Conservation (phyloP, 2,329 filamentous ascomycete species). For the Byssothecium circinans region DNA sequence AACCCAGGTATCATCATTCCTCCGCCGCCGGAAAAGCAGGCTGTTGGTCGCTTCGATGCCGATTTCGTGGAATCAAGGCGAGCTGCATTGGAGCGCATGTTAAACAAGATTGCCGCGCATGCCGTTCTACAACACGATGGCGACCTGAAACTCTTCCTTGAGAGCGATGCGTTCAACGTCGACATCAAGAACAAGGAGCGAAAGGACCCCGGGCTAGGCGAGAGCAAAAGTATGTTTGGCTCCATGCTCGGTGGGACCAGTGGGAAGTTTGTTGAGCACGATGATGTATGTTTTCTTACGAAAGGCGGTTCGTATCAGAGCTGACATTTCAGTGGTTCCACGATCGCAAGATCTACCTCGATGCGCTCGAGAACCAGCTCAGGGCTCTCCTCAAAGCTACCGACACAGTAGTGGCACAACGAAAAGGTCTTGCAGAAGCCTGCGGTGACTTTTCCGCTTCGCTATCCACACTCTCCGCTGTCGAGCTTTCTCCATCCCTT, state of each 20-base stretch:
- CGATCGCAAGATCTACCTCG: conserved; percentile 90
- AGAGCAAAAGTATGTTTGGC: conserved; percentile 92
- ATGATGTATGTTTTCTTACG: conserved; percentile 69
- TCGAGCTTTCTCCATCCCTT: conserved; percentile 86
- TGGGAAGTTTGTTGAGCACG: conserved; percentile 93
- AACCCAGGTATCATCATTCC: conserved; percentile 95
- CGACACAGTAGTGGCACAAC: conserved; percentile 87
- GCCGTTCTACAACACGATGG: conserved; percentile 88
- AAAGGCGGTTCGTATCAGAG: neutral
- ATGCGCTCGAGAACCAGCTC: conserved; percentile 88
- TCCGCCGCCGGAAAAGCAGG: conserved; percentile 96
- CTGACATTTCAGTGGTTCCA: conserved; percentile 78
- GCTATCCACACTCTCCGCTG: conserved; percentile 86
- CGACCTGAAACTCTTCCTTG: conserved; percentile 93
- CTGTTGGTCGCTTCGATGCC: conserved; percentile 90
- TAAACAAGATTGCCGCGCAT: conserved; percentile 92
- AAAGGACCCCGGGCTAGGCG: conserved; percentile 78
- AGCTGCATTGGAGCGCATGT: conserved; percentile 92
- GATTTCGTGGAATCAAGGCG: conserved; percentile 95
- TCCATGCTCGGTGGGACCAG: conserved; percentile 73
- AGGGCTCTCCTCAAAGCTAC: conserved; percentile 90
- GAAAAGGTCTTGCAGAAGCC: conserved; percentile 90
- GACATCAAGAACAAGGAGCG: conserved; percentile 98
- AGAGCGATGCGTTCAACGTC: conserved; percentile 93
- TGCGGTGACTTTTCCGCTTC: conserved; percentile 92